Conservation (phyloP, 768 basidiomycete species). For the Suillus weaverae region DNA sequence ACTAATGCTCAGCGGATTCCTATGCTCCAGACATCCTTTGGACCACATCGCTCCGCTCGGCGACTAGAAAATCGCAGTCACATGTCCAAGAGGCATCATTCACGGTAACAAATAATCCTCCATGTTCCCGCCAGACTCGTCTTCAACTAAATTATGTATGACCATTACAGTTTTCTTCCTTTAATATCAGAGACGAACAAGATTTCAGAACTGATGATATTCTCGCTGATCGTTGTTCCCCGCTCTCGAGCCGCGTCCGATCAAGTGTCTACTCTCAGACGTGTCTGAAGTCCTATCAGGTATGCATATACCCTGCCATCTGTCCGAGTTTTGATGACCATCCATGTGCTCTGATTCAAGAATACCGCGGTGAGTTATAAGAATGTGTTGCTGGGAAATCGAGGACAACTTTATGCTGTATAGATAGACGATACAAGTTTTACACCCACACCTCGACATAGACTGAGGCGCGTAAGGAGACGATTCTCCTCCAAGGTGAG, state of each 20-base stretch:
- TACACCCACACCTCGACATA: background rate
- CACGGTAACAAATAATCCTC: background rate
- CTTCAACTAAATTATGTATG: background rate
- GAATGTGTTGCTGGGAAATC: background rate
- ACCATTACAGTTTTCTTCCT: background rate
- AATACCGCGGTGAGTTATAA: background rate
- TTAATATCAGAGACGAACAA: background rate
- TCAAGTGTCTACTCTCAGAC: background rate
- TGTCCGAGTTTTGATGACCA: background rate
- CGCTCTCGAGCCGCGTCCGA: background rate
- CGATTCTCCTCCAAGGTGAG: background rate
- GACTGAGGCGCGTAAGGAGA: background rate
- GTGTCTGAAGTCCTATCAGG: background rate
- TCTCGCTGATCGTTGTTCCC: background rate
- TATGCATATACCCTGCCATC: background rate
- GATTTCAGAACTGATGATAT: background rate
- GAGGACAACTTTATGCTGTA: background rate
- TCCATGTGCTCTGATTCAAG: background rate
- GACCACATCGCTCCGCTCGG: conserved; percentile 15
- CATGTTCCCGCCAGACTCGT: background rate
- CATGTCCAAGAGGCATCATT: background rate
- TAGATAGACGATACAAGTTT: background rate
- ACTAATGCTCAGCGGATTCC: background rate
- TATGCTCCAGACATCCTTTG: background rate
- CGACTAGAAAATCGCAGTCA: conserved; percentile 20